Conservation (phyloP, 345 rosid genomes). For the Eucalyptus melliodora region DNA sequence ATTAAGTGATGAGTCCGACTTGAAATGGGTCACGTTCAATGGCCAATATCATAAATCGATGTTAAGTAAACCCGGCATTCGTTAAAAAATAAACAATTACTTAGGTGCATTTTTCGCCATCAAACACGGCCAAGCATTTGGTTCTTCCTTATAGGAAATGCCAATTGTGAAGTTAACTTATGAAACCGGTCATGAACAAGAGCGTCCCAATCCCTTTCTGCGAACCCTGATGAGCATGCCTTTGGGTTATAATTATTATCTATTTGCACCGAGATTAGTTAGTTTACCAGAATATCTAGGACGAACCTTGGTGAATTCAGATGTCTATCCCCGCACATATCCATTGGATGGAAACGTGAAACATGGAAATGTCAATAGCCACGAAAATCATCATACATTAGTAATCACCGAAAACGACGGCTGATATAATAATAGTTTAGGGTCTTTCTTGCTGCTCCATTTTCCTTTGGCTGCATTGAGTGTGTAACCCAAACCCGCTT, state of each 20-base stretch:
- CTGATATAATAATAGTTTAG: not conserved
- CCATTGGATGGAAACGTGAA: not conserved
- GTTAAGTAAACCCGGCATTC: not conserved
- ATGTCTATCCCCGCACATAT: not conserved
- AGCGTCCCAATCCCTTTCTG: not conserved
- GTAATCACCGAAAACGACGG: not conserved
- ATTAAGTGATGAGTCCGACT: not conserved
- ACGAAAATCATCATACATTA: not conserved
- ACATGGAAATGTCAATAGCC: not conserved
- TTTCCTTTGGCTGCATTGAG: not conserved
- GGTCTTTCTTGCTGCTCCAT: not conserved
- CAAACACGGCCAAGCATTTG: not conserved
- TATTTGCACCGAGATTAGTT: not conserved
- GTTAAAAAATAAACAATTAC: not conserved
- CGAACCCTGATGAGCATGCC: not conserved
- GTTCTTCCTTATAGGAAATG: not conserved
- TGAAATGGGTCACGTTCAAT: not conserved
- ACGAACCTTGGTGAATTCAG: not conserved
- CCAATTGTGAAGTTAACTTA: not conserved
- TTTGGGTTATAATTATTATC: not conserved
- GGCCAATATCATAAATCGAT: not conserved
- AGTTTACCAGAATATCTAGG: not conserved
- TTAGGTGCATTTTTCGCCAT: not conserved
- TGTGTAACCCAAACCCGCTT: not conserved
- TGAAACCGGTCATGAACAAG: not conserved